Base-by-base conservation (phyloP, 2,329 filamentous ascomycete species). In the Didymosphaeria variabile region DNA sequence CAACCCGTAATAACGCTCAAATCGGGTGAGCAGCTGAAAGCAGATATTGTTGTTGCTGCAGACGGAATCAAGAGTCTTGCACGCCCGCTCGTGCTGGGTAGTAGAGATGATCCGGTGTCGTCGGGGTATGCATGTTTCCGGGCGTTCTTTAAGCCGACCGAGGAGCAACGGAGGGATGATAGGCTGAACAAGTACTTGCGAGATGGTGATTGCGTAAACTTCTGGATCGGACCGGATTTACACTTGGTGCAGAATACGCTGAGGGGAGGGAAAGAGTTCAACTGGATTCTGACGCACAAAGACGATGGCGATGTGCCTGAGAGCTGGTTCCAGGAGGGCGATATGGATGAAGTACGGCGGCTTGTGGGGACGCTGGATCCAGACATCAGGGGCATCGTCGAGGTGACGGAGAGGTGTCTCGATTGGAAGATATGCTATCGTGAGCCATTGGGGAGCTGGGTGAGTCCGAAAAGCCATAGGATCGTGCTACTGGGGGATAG, bases 371-470 rank as follows among this genome's bases (percentile, higher is more conserved):
- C 75, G 54, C 73, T 83, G 57, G 82, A 84, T 68, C 82, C 82
- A 0, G 74, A 77, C 21, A 82, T 85, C 47, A 77, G 77, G 21
- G 80, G 80, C 1, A 81, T 83, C 2, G 79, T 85, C n/a, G 72
- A 77, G 32, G 79, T 79, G 61, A 85, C 81, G 9, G 75, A 79
- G 26, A 70, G 74, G 2, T 81, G 81, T 40, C 72, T 86, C 4
- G 83, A 85, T 69, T 86, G 83, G 83, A 84, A 84, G 65, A 82
- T 86, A 42, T 83, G 82, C 63, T 85, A 84, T 63, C 77, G 83
- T 49, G 81, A 85, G 65, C 83, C 83, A 4, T 75, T 84, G 34
- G 79, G 81, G 0, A 81, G 79, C 0, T 86, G 84, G 84, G 76
- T 85, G 0, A 82, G 79, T 0, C 69, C 72, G 8, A 78, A 77